phyloP scores from a whole-genome alignment of 495 filamentous ascomycete genomes.

The Aspergillus funiculosus region DNA sequence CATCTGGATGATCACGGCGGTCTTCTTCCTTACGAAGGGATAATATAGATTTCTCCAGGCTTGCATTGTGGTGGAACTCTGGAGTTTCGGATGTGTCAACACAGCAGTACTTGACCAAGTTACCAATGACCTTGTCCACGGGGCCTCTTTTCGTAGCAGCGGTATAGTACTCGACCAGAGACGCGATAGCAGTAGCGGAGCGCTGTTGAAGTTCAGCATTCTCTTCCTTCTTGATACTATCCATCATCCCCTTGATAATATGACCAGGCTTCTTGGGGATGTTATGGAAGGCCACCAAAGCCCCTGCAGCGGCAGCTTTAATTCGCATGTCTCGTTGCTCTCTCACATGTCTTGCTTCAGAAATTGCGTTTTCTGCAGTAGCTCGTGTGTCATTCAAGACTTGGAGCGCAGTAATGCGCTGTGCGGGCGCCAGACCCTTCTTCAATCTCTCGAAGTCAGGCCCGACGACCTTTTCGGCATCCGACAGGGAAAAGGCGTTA shows the following conservation, averaged over 20 bases:
- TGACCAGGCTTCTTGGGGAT: slow-evolving; percentile 85
- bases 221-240: slow-evolving; percentile 93
- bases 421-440: slow-evolving; percentile 73
- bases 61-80: slow-evolving; percentile 76
- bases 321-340: slow-evolving; percentile 81
- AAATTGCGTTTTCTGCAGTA: slow-evolving; percentile 62
- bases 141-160: slow-evolving; percentile 66
- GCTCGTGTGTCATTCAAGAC: slow-evolving; percentile 67
- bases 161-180: slow-evolving; percentile 80
- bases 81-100: slow-evolving; percentile 96
- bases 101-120: slow-evolving; percentile 93
- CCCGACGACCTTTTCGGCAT: slow-evolving; percentile 78
- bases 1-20: slow-evolving; percentile 83
- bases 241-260: slow-evolving; percentile 95
- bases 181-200: slow-evolving; percentile 74
- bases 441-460: slow-evolving; percentile 82
- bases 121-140: slow-evolving; percentile 88
- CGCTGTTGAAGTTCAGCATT: slow-evolving; percentile 84
- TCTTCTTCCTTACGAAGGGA: slow-evolving; percentile 97
- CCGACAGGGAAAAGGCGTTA: slow-evolving; percentile 79
- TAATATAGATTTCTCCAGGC: slow-evolving; percentile 69
- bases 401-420: slow-evolving; percentile 71
- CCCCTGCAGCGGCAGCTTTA: slow-evolving; percentile 77
- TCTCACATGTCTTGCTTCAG: slow-evolving; percentile 71
- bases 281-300: slow-evolving; percentile 75